Percentiles rank a stretch among this genome's conserved stretches.
Conservation (phyloP, 108 stramenopile species). For the Mayamaea pseudoterrestris region DNA sequence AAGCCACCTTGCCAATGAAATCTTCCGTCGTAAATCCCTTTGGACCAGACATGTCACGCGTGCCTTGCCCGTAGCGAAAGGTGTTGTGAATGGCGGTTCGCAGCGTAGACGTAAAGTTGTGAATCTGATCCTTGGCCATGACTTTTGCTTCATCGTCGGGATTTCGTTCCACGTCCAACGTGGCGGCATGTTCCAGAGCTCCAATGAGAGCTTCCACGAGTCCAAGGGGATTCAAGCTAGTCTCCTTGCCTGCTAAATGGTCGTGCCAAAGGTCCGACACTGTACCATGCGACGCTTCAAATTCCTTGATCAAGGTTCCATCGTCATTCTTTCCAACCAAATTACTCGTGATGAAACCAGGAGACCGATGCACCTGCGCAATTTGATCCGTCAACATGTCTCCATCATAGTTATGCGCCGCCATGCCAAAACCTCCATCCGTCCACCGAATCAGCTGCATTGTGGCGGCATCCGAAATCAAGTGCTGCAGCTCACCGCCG, state of each 20-base stretch:
- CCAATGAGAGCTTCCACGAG: slow-evolving; percentile 93
- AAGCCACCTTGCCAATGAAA: slow-evolving; percentile 89
- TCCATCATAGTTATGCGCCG: slow-evolving; percentile 98
- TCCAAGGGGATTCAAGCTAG: slow-evolving; percentile 92
- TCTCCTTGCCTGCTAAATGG: slow-evolving; percentile 92
- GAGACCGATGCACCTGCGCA: slow-evolving; percentile 95
- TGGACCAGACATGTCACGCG: slow-evolving; percentile 91
- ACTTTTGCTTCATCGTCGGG: slow-evolving; percentile 36
- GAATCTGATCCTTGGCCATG: slow-evolving; percentile 37
- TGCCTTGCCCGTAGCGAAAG: slow-evolving; percentile 93
- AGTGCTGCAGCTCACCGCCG: slow-evolving; percentile 86
- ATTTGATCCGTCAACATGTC: slow-evolving; percentile 90
- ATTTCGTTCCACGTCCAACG: slow-evolving; percentile 54
- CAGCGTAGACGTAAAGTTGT: slow-evolving; percentile 66
- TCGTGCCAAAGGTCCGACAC: slow-evolving; percentile 92
- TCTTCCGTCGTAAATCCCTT: slow-evolving; percentile 90
- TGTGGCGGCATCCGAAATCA: slow-evolving; percentile 95
- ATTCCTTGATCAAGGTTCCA: slow-evolving; percentile 86
- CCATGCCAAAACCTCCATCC: slow-evolving; percentile 95
- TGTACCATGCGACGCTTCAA: slow-evolving; percentile 95
- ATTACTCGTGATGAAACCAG: slow-evolving; percentile 96
- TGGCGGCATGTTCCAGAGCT: slow-evolving; percentile 87
- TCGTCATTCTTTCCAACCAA: slow-evolving; percentile 86
- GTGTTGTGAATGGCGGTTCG: slow-evolving; percentile 90
- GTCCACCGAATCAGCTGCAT: slow-evolving; percentile 98